phyloP scores from a whole-genome alignment of 768 basidiomycete genomes.

The Tylopilus felleus region DNA sequence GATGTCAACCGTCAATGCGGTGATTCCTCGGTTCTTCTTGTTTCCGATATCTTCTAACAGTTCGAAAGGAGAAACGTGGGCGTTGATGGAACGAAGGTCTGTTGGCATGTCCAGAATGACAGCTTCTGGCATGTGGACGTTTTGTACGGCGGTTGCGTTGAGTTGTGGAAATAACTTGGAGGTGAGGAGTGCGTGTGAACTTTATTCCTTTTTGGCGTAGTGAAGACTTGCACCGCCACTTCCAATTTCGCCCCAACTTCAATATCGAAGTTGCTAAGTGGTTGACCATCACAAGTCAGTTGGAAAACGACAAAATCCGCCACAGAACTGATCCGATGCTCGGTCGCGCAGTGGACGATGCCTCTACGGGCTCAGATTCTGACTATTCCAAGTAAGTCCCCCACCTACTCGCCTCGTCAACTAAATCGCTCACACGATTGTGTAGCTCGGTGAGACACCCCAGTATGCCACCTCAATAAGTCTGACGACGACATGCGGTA shows the following conservation, averaged over 20 bases:
- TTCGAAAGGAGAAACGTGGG: constrained; percentile 12
- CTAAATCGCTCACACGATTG: constrained; percentile 15
- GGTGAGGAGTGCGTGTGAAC: constrained; percentile 6
- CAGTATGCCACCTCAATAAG: constrained; percentile 6
- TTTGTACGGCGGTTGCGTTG: too few species aligned
- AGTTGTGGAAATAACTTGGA: too few species aligned
- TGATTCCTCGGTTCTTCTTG: constrained; percentile 31
- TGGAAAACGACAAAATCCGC: constrained; percentile 10
- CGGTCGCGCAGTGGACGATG: constrained; percentile 66
- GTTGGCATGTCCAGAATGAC: constrained; percentile 35
- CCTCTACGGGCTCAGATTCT: constrained; percentile 90
- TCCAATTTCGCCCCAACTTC: not conserved
- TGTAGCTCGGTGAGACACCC: constrained; percentile 28
- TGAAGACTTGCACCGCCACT: constrained; percentile 25
- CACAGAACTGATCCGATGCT: constrained; percentile 32
- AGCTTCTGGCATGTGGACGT: constrained; percentile 30
- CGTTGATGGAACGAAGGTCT: constrained; percentile 25
- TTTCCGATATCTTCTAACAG: constrained; percentile 9
- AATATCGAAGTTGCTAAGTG: constrained; percentile 5
- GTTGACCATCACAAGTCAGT: constrained; percentile 24
- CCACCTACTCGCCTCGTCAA: not conserved
- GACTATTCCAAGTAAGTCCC: constrained; percentile 87
- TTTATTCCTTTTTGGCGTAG: constrained; percentile 9
- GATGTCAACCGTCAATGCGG: constrained; percentile 53
- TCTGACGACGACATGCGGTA: constrained; percentile 31